These are phyloP conservation scores for Solanum dulcamara DNA, from an alignment of 257 asterid species.

Conservation along the genomic window DNA sequence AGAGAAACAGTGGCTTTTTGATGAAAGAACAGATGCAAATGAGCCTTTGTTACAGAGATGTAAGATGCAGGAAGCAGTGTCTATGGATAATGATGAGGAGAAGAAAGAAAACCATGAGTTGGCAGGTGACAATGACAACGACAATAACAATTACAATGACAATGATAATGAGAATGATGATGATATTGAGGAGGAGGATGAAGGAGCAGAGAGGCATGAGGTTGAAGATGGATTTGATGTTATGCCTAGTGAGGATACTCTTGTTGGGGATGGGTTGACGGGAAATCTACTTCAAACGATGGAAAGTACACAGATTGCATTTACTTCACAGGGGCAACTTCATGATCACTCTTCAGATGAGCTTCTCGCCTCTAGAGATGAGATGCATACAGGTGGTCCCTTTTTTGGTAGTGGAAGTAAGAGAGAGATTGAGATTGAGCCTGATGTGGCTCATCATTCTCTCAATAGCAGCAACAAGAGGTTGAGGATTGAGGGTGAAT, in stretches of 20 bases:
- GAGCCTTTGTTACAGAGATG: constrained; percentile 49
- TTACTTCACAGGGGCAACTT: constrained; percentile 39
- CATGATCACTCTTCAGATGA: constrained; percentile 31
- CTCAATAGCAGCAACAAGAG: constrained; percentile 45
- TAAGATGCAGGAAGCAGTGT: constrained; percentile 18
- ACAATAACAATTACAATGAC: background rate
- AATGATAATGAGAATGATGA: constrained; percentile 5
- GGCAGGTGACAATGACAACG: background rate
- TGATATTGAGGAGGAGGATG: constrained; percentile 15
- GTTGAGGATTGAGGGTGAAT: constrained; percentile 36
- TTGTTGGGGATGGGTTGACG: constrained; percentile 43
- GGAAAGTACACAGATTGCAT: constrained; percentile 35
- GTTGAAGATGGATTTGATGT: constrained; percentile 26
- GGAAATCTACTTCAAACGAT: constrained; percentile 59
- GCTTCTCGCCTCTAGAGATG: constrained; percentile 17
- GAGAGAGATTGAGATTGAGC: constrained; percentile 53
- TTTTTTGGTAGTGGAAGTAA: constrained; percentile 40
- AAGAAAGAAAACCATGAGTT: constrained; percentile 14
- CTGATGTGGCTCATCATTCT: constrained; percentile 19
- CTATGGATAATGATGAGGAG: constrained; percentile 7
- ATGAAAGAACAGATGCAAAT: constrained; percentile 26
- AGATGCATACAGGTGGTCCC: constrained; percentile 25
- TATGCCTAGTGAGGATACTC: constrained; percentile 21
- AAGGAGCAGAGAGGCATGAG: constrained; percentile 30
- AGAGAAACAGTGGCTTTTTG: constrained; percentile 42